These are phyloP conservation scores for Rhamnella rubrinervis DNA, from an alignment of 331 rosid genomes.

Conservation along the genomic window DNA sequence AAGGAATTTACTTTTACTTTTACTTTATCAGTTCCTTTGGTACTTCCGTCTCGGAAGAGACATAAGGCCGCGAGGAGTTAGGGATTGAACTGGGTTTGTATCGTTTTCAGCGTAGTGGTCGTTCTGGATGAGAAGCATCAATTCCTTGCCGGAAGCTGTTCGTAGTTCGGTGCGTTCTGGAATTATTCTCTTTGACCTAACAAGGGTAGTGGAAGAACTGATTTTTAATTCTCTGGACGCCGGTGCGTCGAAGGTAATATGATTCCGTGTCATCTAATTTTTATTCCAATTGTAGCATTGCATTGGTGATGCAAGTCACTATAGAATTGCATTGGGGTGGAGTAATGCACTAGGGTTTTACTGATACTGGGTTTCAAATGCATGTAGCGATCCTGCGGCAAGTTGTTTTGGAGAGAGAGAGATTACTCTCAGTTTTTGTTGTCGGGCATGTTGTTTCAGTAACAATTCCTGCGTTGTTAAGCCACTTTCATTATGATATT, in stretches of 20 bases:
- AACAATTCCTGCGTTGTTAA: no score
- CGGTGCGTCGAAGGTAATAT: constrained; percentile 59
- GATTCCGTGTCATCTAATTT: background rate
- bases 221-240: constrained; percentile 79
- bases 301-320: background rate
- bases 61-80: background rate
- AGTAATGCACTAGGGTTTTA: no score
- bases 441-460: background rate
- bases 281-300: background rate
- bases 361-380: no score
- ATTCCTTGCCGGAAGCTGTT: constrained; percentile 50
- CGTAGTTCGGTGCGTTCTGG: constrained; percentile 80
- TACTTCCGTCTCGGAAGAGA: background rate
- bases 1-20: background rate
- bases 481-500: no score
- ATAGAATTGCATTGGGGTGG: background rate
- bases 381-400: background rate
- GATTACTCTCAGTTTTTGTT: background rate
- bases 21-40: background rate
- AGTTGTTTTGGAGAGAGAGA: background rate
- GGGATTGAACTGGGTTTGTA: background rate
- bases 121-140: constrained; percentile 52
- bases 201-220: constrained; percentile 84
- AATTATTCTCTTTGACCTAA: constrained; percentile 52
- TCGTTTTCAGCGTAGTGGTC: constrained; percentile 16